These are phyloP conservation scores for Plasmodium gonderi DNA, from an alignment of 169 alveolate genomes.

Conservation along the genomic window DNA sequence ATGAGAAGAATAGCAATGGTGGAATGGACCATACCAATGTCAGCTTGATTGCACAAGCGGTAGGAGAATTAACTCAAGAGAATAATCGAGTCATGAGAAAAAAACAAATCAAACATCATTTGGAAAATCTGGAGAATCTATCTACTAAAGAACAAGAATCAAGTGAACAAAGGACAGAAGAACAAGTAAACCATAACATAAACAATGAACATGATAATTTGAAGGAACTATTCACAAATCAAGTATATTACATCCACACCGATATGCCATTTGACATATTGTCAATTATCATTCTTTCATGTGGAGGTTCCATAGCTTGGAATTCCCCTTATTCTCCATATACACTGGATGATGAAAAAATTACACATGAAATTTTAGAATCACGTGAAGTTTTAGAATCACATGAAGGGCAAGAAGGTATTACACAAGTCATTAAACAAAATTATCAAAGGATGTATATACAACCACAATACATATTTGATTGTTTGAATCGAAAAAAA, in stretches of 20 bases:
- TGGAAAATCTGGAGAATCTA: background rate
- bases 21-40: too few species aligned
- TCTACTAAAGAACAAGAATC: background rate
- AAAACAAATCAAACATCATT: background rate
- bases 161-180: background rate
- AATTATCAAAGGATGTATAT: conserved; percentile 77
- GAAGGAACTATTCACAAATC: conserved; percentile 30
- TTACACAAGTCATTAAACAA: conserved; percentile 76
- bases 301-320: conserved; percentile 48
- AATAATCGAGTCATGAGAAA: background rate
- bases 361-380: conserved; percentile 66
- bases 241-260: conserved; percentile 41
- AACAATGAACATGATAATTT: background rate
- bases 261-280: conserved; percentile 53
- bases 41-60: too few species aligned
- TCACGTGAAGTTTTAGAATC: conserved; percentile 55
- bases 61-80: background rate
- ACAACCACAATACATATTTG: conserved; percentile 97
- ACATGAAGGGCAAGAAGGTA: conserved; percentile 75
- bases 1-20: background rate
- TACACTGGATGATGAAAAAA: background rate
- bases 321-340: conserved; percentile 19
- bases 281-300: conserved; percentile 36
- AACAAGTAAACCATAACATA: conserved; percentile 1
- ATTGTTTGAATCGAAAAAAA: conserved; percentile 89